Evolutionary conservation across 192 early-diverging fungal genomes (phyloP).

Genomic region (Dissophora ornata): DNA sequence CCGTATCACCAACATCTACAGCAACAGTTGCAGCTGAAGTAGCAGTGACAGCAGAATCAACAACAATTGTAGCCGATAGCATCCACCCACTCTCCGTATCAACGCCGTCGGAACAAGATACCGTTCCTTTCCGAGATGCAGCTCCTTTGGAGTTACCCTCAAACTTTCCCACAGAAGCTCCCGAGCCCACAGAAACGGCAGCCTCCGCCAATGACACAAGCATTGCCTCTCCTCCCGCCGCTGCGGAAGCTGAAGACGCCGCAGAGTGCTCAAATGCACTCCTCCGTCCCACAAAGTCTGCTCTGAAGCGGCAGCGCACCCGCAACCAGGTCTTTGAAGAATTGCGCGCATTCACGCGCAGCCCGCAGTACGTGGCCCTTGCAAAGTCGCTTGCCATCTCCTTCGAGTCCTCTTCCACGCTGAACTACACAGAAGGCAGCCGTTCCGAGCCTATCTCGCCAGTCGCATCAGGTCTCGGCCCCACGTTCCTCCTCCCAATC

Average conservation of each 20-base stretch:
- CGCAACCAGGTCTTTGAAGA: constrained; percentile 33
- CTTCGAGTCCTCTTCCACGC: too few relatives aligned
- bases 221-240: background rate
- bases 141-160: too few relatives aligned
- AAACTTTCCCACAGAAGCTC: too few relatives aligned
- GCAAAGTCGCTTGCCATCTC: constrained; percentile 2
- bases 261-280: too few relatives aligned
- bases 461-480: background rate
- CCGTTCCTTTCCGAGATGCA: too few relatives aligned
- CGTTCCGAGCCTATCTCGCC: constrained; percentile 41
- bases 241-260: too few relatives aligned
- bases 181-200: background rate
- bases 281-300: constrained; percentile 24
- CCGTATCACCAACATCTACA: too few relatives aligned
- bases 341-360: constrained; percentile 27
- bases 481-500: constrained; percentile 15
- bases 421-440: background rate
- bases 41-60: background rate
- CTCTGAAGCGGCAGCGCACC: constrained; percentile 31
- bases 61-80: too few relatives aligned
- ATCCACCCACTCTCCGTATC: too few relatives aligned
- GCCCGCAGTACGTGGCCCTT: constrained; percentile 21
- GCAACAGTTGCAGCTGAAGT: background rate
- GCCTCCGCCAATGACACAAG: too few relatives aligned
- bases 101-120: too few relatives aligned